Conservation (phyloP, 2,329 filamentous ascomycete species). For the Thermochaetoides dissita region DNA sequence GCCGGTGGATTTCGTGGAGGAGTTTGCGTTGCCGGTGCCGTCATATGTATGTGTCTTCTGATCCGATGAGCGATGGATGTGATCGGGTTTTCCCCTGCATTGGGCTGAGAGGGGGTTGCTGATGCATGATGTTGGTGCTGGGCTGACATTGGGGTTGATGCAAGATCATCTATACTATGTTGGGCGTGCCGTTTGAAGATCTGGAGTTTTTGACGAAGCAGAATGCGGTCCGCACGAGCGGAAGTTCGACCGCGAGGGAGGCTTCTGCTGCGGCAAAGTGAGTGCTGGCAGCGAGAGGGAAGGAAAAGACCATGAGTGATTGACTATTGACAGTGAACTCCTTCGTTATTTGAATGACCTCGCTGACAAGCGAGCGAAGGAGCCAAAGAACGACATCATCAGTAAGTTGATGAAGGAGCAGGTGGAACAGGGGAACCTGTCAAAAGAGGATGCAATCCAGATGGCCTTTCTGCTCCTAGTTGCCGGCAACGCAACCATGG, state of each 20-base stretch:
- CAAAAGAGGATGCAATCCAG: constrained; percentile 28
- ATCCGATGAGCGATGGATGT: too few species aligned
- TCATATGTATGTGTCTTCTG: constrained; percentile 24
- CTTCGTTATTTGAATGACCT: constrained; percentile 30
- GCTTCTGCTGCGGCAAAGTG: constrained; percentile 31
- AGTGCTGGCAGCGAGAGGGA: neutral
- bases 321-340: constrained; percentile 21
- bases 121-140: too few species aligned
- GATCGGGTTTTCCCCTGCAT: neutral
- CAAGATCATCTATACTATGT: constrained; percentile 35
- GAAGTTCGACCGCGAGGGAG: constrained; percentile 31
- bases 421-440: constrained; percentile 24
- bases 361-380: constrained; percentile 25
- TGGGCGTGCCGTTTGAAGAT: constrained; percentile 33
- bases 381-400: constrained; percentile 31
- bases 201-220: constrained; percentile 32
- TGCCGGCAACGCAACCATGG: constrained; percentile 38
- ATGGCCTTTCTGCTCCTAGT: constrained; percentile 36
- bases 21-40: constrained; percentile 33
- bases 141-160: neutral
- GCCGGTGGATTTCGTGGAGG: constrained; percentile 31
- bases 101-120: too few species aligned
- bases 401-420: constrained; percentile 30
- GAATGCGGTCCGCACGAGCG: constrained; percentile 32
- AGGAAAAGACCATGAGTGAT: fast-evolving